Evolutionary conservation across 768 basidiomycete genomes (phyloP).

Genomic region (Auricularia auricula-judae): DNA sequence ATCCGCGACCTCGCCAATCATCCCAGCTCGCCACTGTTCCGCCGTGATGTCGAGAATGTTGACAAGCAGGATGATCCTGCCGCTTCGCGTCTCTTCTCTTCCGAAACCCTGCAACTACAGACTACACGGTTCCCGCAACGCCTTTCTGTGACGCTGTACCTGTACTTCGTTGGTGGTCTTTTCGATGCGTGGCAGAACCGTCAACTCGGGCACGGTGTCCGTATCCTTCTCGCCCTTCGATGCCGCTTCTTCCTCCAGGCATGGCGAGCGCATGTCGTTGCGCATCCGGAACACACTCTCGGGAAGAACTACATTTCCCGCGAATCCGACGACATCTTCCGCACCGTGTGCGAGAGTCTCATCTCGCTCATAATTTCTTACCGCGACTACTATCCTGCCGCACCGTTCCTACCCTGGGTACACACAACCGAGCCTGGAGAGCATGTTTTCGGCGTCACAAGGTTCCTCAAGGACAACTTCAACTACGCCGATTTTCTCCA

Average conservation of each 20-base stretch:
- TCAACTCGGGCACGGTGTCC: conserved; percentile 12
- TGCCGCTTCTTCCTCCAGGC: conserved; percentile 15
- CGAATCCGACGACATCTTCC: conserved; percentile 14
- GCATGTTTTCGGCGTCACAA: conserved; percentile 20
- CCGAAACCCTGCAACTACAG: conserved; percentile 17
- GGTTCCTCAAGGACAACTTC: conserved; percentile 15
- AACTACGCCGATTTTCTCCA: conserved; percentile 12
- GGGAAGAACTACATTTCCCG: conserved; percentile 15
- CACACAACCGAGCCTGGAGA: conserved; percentile 21
- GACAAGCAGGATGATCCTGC: conserved; percentile 37
- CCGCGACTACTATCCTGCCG: conserved; percentile 7
- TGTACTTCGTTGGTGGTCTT: conserved; percentile 25
- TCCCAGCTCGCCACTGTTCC: conserved; percentile 15
- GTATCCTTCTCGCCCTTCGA: conserved; percentile 15
- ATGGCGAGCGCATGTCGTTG: conserved; percentile 15
- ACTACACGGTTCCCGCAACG: conserved; percentile 16
- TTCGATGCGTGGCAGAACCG: conserved; percentile 21
- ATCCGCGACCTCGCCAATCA: conserved; percentile 7
- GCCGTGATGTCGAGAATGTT: conserved; percentile 25
- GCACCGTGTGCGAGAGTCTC: conserved; percentile 13
- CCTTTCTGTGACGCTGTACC: conserved; percentile 20
- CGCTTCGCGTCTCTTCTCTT: conserved; percentile 28
- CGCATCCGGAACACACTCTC: conserved; percentile 10
- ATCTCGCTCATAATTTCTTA: conserved; percentile 14
- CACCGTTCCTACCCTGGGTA: conserved; percentile 22